phyloP scores from a whole-genome alignment of 108 stramenopile species.

The Pseudonitzschia multiseries region DNA sequence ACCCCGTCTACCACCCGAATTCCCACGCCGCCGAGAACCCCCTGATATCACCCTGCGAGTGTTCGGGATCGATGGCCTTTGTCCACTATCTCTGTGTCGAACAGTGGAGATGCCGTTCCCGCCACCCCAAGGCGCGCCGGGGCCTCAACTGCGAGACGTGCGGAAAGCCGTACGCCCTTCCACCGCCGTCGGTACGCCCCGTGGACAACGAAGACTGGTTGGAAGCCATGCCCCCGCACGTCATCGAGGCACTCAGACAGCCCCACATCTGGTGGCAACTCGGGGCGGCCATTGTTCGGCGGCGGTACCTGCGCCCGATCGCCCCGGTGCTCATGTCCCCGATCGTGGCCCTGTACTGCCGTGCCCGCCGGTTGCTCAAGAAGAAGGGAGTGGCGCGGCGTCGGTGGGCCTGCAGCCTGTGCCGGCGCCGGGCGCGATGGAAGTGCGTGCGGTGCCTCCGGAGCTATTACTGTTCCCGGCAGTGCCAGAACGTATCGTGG shows the following conservation, averaged over 20 bases:
- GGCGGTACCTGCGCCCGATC: constrained; percentile 73
- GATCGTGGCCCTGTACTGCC: constrained; percentile 80
- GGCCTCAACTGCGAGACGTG: constrained; percentile 87
- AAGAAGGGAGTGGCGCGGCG: constrained; percentile 84
- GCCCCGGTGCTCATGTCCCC: constrained; percentile 82
- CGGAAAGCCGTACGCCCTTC: constrained; percentile 73
- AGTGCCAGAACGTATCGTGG: constrained; percentile 93
- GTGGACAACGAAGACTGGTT: constrained; percentile 77
- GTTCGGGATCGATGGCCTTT: constrained; percentile 90
- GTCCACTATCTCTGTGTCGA: constrained; percentile 90
- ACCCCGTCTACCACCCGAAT: constrained; percentile 57
- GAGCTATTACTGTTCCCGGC: constrained; percentile 86
- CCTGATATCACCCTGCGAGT: constrained; percentile 84
- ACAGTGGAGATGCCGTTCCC: constrained; percentile 87
- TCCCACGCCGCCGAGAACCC: constrained; percentile 71
- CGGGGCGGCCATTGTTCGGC: constrained; percentile 68
- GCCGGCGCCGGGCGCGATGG: constrained; percentile 84
- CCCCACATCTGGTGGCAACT: constrained; percentile 88
- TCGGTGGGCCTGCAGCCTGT: constrained; percentile 90
- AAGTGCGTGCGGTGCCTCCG: constrained; percentile 90
- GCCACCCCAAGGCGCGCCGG: constrained; percentile 75
- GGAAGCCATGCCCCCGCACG: constrained; percentile 91
- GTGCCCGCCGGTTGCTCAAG: constrained; percentile 77
- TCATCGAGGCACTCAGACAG: constrained; percentile 74
- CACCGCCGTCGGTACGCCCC: constrained; percentile 80